phyloP scores from a whole-genome alignment of 805 yeast species.

The Komagataella kurtzmanii region DNA sequence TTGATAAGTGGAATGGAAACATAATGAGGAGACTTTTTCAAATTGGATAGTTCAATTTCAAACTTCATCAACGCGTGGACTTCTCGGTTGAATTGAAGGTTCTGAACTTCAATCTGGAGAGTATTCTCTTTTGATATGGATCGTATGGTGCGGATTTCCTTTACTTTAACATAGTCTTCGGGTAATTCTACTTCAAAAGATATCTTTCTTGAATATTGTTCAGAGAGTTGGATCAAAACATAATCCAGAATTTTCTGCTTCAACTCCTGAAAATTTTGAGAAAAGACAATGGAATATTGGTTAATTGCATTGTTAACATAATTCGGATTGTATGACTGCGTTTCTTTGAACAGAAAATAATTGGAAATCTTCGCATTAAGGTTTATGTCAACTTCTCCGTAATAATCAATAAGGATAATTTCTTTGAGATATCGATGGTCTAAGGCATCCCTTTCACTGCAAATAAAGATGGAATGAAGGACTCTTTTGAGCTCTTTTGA shows the following conservation, averaged over 20 bases:
- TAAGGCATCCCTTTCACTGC: neutral
- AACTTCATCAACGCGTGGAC: neutral
- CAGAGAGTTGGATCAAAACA: neutral
- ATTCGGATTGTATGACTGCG: neutral
- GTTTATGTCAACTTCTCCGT: neutral
- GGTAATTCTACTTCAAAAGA: neutral
- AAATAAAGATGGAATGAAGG: neutral
- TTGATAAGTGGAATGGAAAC: neutral
- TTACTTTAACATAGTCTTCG: neutral
- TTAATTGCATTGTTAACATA: neutral
- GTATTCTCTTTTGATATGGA: neutral
- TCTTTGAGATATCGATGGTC: neutral
- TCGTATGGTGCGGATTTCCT: neutral
- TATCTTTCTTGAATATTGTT: neutral
- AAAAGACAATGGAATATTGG: neutral
- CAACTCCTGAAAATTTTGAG: neutral
- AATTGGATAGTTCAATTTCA: neutral
- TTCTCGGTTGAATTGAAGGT: neutral
- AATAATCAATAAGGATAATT: neutral
- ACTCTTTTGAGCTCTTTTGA: neutral
- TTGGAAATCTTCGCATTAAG: neutral
- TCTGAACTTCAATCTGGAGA: neutral
- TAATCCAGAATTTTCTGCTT: neutral
- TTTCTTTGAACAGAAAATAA: neutral
- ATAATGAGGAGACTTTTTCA: neutral